Evolutionary conservation across 2,329 filamentous ascomycete species (phyloP), one percentile per base, ranked within the genome.

Genomic region (Purpureocillium lavendulum): DNA sequence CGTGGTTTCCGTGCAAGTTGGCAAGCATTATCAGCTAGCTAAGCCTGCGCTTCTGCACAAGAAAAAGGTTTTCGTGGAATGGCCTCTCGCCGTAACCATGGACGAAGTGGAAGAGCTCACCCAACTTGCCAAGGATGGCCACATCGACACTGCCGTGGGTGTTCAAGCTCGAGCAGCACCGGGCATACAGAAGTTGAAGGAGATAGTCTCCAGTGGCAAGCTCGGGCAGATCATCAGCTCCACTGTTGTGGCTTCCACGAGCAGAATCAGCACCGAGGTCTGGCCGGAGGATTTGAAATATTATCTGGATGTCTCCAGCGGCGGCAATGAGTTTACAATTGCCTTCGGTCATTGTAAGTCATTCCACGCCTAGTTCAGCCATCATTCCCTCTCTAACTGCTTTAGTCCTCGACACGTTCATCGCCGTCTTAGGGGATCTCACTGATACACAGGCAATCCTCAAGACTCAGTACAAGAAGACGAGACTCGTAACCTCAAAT

Each of bases 31-130:
- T 38, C 40, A 55, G 4, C 61, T 65, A 1, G 54, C 62, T 0
- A 55, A 56, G 13, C 66, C 71, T 0, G 66, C 62, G 3, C 43
- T 78, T 1, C 49, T 55, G 7, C 64, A 66, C 0, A 71, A 69
- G 7, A 75, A 75, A 51, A 51, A 60, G 0, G 60, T 71, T 0
- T 77, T 61, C 43, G 61, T 75, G 12, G 73, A 78, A 54, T 78
- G 73, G 69, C 74, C 71, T 3, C 58, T 77, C 0, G 67, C 65
- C 1, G 50, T 62, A 10, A 63, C 64, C 38, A 46, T 57, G 2
- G 41, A 46, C 3, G 51, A 62, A 3, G 66, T 63, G 0, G 46
- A 54, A n/a, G 63, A 69, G 40, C 50, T 77, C 45, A 51, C 57
- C 1, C 46, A 47, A 1, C 35, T 64, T 11, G 64, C 59, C 0